Base-by-base conservation (phyloP, 257 asterid genomes). In the Capsicum rhomboideum region DNA sequence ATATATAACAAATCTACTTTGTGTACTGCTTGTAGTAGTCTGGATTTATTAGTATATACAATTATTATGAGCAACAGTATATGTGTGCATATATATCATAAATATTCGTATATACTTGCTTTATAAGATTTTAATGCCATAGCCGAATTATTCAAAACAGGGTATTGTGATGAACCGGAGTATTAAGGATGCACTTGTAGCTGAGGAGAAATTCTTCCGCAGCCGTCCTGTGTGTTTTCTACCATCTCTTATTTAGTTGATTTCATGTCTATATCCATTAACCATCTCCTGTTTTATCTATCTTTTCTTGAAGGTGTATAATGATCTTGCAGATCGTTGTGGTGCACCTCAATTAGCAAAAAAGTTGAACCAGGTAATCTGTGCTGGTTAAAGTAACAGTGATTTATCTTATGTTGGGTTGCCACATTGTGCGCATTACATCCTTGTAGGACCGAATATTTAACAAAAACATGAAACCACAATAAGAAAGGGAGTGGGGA, bases 281-380 rank as follows among this genome's bases (percentile, higher is more conserved):
- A 82, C 17, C 44, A 52, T 82, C 63, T 46, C 52, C 11, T 37
- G 66, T 64, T 67, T 69, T 31, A 78, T 50, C 20, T 69, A 18
- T 55, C 56, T 53, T 82, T 55, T 72, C 86, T 42, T 88, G 79
- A 84, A 96, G 99, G 98, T 93, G 17, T 96, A 96, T 85, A 92
- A 86, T 75, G 98, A 94, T 84, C 88, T 96, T 86, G 94, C 97
- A 31, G 98, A 94, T 84, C 95, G 95, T 31, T 96, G 99, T 87
- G 98, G 99, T 23, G 88, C 92, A 68, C 96, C 97, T 86, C 98
- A 96, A 90, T 85, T 96, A 93, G 98, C 98, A 84, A 96, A 92
- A 94, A 96, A 94, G 93, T 91, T 96, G 97, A 96, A 96, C 89
- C 98, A 96, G 99, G 98, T 91, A 82, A 59, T 10, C 44, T 68